Base-by-base conservation (phyloP, 768 basidiomycete genomes). In the Pleurotus pulmonarius region DNA sequence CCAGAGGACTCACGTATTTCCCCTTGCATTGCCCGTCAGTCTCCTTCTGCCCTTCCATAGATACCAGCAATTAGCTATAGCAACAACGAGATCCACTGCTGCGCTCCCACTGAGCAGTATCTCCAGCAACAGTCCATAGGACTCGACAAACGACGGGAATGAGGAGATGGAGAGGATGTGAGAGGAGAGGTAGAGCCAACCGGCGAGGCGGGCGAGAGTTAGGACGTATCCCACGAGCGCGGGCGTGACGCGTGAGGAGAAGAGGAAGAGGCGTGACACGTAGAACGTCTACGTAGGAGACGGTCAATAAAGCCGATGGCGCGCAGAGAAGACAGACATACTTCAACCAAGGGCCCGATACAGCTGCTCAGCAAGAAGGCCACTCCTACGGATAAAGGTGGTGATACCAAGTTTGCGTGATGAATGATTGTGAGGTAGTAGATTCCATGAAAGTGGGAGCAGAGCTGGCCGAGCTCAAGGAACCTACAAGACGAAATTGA, bases 401-500 rank as follows among this genome's bases (percentile, higher is more conserved):
- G 51, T 18, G 51, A 18, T 40, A 16, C 12, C 12, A 40, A 16
- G 22, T 53, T 39, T n/a, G 12, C 38, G 39, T 53, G 51, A 25
- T 53, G 16, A 18, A 20, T 12, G 18, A 53, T 16, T 16, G 39
- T 25, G 13, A 53, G 22, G 39, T 53, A 53, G 39, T 53, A 53
- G 24, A 53, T 41, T n/a, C 51, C 51, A 41, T 53, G 51, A 7
- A 53, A 53, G 25, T 40, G 18, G 9, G 51, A 37, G 38, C n/a
- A 41, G 5, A 53, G 39, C 24, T 53, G 51, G 7, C 51, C 51
- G 16, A 53, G 51, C 39, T 53, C 51, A n/a, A 53, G 51, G 24
- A 39, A 53, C 51, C 51, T 53, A 25, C 7, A 22, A 24, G 16
- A 25, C 24, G 1, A 25, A 1, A 25, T 47, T 24, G 46, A 47